Conservation (phyloP, 805 yeast species). For the Saitoella complicata region DNA sequence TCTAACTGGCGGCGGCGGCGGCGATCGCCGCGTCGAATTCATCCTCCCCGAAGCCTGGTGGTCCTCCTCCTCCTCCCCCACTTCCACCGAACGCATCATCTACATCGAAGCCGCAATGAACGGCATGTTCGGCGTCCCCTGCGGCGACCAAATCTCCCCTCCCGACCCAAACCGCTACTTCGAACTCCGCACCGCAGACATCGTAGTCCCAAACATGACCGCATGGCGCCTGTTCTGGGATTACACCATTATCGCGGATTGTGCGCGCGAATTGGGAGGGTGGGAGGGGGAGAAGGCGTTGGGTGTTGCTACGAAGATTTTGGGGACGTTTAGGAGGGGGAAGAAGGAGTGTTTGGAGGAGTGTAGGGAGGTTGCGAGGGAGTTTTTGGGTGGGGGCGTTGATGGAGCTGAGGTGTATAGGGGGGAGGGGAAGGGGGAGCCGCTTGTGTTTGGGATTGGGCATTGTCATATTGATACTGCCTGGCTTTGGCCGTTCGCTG, state of each 20-base stretch:
- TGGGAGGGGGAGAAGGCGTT: slow-evolving; percentile 80
- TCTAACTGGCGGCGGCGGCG: slow-evolving; percentile 35
- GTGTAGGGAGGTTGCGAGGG: slow-evolving; percentile 52
- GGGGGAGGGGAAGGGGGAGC: slow-evolving; percentile 6
- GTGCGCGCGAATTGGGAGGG: slow-evolving; percentile 67
- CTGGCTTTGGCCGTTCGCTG: slow-evolving; percentile 99
- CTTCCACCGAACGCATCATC: slow-evolving; percentile 22
- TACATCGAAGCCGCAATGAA: slow-evolving; percentile 85
- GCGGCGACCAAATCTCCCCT: slow-evolving; percentile 38
- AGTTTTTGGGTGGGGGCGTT: slow-evolving; percentile 46
- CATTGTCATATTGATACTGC: slow-evolving; percentile 93
- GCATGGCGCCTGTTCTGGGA: slow-evolving; percentile 68
- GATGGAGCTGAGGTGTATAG: slow-evolving; percentile 47
- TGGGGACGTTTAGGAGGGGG: slow-evolving; percentile 64
- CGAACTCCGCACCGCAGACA: slow-evolving; percentile 49
- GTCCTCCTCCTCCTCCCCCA: slow-evolving; percentile 22
- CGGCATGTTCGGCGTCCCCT: slow-evolving; percentile 78
- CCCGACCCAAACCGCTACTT: slow-evolving; percentile 64
- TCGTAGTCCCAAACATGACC: slow-evolving; percentile 62
- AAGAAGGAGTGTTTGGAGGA: slow-evolving; percentile 39
- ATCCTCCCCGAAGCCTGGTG: slow-evolving; percentile 44
- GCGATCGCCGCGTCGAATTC: slow-evolving; percentile 55
- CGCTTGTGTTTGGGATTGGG: slow-evolving; percentile 69
- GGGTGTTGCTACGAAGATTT: slow-evolving; percentile 61
- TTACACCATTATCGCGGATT: slow-evolving; percentile 79